Conservation (phyloP, 495 filamentous ascomycete genomes). For the Tirmania nivea region DNA sequence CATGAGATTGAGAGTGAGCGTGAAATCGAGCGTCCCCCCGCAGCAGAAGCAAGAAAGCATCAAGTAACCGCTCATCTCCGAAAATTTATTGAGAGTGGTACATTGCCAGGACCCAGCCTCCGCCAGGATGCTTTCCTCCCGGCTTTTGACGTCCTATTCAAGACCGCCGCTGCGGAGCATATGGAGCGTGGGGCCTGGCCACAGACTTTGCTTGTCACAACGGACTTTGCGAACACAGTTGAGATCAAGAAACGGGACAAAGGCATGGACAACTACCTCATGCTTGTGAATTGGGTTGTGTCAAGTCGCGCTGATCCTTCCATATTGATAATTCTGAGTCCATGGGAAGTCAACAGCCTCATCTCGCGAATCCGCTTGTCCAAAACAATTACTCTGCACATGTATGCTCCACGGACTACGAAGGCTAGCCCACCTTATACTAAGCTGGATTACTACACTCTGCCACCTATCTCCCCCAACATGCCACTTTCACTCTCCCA, state of each 20-base stretch:
- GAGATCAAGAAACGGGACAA: constrained; percentile 13
- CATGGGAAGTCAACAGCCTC: constrained; percentile 37
- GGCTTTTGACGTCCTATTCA: constrained; percentile 27
- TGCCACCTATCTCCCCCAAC: constrained; percentile 1
- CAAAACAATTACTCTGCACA: constrained; percentile 26
- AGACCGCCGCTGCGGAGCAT: constrained; percentile 22
- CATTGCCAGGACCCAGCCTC: neutral
- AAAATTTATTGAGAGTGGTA: constrained; percentile 21
- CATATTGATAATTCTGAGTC: constrained; percentile 36
- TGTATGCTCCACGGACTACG: constrained; percentile 36
- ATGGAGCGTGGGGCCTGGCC: constrained; percentile 23
- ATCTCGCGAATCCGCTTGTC: constrained; percentile 21
- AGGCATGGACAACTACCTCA: constrained; percentile 28
- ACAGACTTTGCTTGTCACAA: constrained; percentile 28
- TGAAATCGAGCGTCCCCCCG: constrained; percentile 29
- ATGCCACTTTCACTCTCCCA: neutral
- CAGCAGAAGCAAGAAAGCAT: constrained; percentile 23
- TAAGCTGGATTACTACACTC: constrained; percentile 23
- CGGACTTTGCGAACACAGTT: constrained; percentile 32
- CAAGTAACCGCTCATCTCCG: constrained; percentile 26
- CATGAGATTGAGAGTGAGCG: constrained; percentile 40
- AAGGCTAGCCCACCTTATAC: constrained; percentile 27
- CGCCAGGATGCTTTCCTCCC: constrained; percentile 23
- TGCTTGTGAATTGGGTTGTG: constrained; percentile 39
- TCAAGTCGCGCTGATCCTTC: constrained; percentile 9